Conservation (phyloP, 495 filamentous ascomycete genomes). For the Penicillium maclennaniae region DNA sequence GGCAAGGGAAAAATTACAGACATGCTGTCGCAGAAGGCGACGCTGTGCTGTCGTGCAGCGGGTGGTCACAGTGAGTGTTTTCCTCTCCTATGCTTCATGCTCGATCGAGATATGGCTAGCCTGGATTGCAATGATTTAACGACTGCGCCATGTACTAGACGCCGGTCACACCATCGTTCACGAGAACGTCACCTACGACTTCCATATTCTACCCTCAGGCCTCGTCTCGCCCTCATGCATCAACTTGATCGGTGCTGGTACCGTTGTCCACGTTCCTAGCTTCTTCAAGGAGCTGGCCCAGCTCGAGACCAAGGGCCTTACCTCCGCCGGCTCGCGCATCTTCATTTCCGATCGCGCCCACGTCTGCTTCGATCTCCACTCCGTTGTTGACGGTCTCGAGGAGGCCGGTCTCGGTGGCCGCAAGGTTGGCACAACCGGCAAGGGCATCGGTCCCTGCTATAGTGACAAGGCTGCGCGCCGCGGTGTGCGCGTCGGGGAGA, state of each 20-base stretch:
- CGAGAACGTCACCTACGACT: slow-evolving; percentile 59
- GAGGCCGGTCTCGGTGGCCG: slow-evolving; percentile 70
- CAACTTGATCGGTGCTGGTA: slow-evolving; percentile 83
- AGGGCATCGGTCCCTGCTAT: slow-evolving; percentile 78
- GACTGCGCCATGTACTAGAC: slow-evolving; percentile 21
- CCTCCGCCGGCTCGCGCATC: slow-evolving; percentile 60
- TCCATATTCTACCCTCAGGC: slow-evolving; percentile 70
- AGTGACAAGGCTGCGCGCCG: slow-evolving; percentile 73
- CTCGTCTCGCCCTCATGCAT: slow-evolving; percentile 71
- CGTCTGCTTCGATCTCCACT: slow-evolving; percentile 80
- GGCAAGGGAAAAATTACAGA: slow-evolving; percentile 72
- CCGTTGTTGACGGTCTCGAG: slow-evolving; percentile 75
- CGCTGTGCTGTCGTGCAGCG: slow-evolving; percentile 59
- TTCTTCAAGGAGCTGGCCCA: slow-evolving; percentile 84
- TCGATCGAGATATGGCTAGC: background rate
- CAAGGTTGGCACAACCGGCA: slow-evolving; percentile 56
- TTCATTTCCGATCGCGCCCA: slow-evolving; percentile 80
- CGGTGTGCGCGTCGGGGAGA: slow-evolving; percentile 70
- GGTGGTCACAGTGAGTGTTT: slow-evolving; percentile 61
- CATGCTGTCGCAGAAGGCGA: slow-evolving; percentile 55
- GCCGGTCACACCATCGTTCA: slow-evolving; percentile 59
- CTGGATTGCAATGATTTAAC: slow-evolving; percentile 4
- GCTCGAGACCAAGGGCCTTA: slow-evolving; percentile 68
- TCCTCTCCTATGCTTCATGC: background rate
- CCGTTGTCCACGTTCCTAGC: slow-evolving; percentile 76